Percentiles rank a stretch among this genome's conserved stretches.
Evolutionary conservation across 805 yeast species (phyloP).

Genomic region (Hanseniaspora mollemarum): DNA sequence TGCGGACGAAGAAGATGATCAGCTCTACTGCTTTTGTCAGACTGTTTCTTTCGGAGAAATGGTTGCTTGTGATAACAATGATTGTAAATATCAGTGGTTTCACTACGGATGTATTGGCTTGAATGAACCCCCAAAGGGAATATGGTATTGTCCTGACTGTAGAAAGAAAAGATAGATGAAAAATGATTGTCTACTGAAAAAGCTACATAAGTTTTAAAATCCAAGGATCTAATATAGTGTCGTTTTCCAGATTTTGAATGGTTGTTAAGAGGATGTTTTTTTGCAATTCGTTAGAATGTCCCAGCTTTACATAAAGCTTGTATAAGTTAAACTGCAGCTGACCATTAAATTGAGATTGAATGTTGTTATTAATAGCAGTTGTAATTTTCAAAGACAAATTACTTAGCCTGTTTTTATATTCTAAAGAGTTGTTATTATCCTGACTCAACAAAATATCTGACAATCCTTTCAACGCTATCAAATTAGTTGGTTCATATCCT

Average conservation of each 20-base stretch:
- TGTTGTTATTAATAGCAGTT: conserved; percentile 27
- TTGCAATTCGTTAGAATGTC: conserved; percentile 10
- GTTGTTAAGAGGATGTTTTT: conserved; percentile 4
- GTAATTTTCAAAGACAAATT: conserved; percentile 33
- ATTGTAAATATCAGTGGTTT: conserved; percentile 88
- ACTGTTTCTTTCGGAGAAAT: conserved; percentile 89
- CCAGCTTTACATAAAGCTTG: conserved; percentile 41
- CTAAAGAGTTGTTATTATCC: background rate
- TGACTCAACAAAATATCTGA: conserved; percentile 36
- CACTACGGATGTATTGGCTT: conserved; percentile 92
- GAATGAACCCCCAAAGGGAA: conserved; percentile 77
- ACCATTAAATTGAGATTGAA: conserved; percentile 36
- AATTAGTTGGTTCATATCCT: conserved; percentile 38
- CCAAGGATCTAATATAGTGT: conserved; percentile 14
- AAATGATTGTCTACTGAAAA: background rate
- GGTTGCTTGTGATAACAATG: conserved; percentile 91
- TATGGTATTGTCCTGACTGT: conserved; percentile 92
- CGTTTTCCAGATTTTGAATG: conserved; percentile 8
- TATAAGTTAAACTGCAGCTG: conserved; percentile 67
- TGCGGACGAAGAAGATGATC: conserved; percentile 50
- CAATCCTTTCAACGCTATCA: conserved; percentile 45
- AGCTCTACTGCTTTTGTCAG: conserved; percentile 80
- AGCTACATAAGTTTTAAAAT: conserved; percentile 9
- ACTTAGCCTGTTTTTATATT: conserved; percentile 12
- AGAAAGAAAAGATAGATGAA: conserved; percentile 24